These are phyloP conservation scores for Camellia japonica DNA, from an alignment of 148 eudicot genomes.

Conservation along the genomic window DNA sequence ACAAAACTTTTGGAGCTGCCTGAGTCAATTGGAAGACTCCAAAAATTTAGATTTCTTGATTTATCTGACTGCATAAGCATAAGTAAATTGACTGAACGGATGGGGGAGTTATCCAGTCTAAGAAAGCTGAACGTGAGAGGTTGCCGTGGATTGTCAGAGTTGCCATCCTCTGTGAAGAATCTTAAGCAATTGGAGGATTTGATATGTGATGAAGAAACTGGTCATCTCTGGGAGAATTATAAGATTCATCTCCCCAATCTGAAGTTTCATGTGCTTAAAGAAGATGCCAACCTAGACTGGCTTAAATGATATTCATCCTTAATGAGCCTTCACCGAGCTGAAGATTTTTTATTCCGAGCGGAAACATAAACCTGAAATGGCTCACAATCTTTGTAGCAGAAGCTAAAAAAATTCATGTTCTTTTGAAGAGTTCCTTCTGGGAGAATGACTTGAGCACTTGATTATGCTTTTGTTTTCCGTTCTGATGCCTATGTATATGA, in stretches of 20 bases:
- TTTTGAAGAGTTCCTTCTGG: not conserved
- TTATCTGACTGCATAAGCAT: slow-evolving; percentile 19
- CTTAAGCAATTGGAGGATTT: slow-evolving; percentile 6
- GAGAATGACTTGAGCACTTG: not conserved
- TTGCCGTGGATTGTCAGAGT: slow-evolving; percentile 2
- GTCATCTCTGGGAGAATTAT: slow-evolving; percentile 15
- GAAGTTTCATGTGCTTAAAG: slow-evolving; percentile 4
- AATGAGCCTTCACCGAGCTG: too few relatives aligned
- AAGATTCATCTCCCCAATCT: slow-evolving; percentile 1
- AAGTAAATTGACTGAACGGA: slow-evolving; percentile 5
- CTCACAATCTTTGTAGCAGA: not conserved
- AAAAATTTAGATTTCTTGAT: slow-evolving; percentile 14
- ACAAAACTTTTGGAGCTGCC: slow-evolving; percentile 12
- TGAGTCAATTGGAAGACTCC: slow-evolving; percentile 15
- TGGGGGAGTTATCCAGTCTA: slow-evolving; percentile 19
- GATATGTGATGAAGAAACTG: slow-evolving; percentile 21
- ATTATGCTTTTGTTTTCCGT: not conserved
- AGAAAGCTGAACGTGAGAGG: slow-evolving; percentile 19
- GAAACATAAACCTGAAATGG: not conserved
- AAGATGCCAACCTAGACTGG: slow-evolving; percentile 20
- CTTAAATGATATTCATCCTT: not conserved
- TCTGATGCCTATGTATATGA: not conserved
- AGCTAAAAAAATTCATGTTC: not conserved
- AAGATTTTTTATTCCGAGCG: not conserved
- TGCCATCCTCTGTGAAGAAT: slow-evolving; percentile 18